Conservation (phyloP, 441 rosid species). For the Gossypium davidsonii region DNA sequence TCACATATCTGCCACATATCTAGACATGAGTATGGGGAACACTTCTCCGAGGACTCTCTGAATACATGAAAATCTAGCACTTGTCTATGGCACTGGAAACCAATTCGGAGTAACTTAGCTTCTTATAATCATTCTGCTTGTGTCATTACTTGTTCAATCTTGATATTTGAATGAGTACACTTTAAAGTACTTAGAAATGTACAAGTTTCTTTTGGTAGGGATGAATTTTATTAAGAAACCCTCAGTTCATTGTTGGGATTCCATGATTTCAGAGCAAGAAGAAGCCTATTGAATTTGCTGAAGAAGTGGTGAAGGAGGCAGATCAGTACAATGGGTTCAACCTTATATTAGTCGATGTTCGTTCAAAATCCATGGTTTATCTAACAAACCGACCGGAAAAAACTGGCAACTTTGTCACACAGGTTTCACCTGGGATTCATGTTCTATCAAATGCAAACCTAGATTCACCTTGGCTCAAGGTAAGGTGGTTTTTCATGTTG, state of each 20-base stretch:
- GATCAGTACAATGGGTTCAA: conserved; percentile 65
- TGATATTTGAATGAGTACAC: not conserved
- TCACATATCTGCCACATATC: not conserved
- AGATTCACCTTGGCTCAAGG: conserved; percentile 88
- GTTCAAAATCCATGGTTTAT: conserved; percentile 52
- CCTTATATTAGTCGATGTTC: conserved; percentile 45
- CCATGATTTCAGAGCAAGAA: conserved; percentile 45
- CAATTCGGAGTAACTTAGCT: not conserved
- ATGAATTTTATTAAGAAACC: not conserved
- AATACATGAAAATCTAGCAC: not conserved
- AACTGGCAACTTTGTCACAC: conserved; percentile 25
- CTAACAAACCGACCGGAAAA: conserved; percentile 51
- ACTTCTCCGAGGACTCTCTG: not conserved
- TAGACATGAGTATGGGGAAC: not conserved
- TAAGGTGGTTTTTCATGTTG: conserved; percentile 10
- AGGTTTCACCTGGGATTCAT: conserved; percentile 72
- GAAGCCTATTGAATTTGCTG: conserved; percentile 55
- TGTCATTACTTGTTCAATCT: not conserved
- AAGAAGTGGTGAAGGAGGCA: conserved; percentile 41
- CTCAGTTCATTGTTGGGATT: not conserved
- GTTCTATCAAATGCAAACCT: conserved; percentile 67
- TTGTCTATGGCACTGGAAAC: not conserved
- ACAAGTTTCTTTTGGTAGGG: not conserved
- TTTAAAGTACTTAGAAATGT: not conserved
- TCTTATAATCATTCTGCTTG: not conserved